Evolutionary conservation across 495 filamentous ascomycete genomes (phyloP).

Genomic region (Hypoxylon perforatum): DNA sequence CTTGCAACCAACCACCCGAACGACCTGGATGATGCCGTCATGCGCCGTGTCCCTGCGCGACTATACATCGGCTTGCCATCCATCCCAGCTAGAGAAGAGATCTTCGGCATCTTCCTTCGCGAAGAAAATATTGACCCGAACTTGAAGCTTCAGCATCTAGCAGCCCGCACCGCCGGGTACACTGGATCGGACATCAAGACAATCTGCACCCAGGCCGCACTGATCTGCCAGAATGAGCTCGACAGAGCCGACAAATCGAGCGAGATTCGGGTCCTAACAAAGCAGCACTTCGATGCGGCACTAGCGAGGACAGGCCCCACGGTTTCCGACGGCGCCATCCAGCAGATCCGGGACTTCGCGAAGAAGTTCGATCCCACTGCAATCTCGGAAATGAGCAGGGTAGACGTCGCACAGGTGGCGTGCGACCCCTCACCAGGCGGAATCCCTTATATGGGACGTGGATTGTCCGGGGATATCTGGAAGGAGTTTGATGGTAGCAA

Average conservation of each 20-base stretch:
- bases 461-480: too few relatives aligned
- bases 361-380: neutral
- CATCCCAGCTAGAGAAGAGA: slow-evolving; percentile 10
- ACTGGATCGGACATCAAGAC: slow-evolving; percentile 40
- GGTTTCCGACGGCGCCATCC: neutral
- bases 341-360: neutral
- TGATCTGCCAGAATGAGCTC: slow-evolving; percentile 20
- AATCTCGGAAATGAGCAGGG: neutral
- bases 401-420: too few relatives aligned
- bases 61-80: slow-evolving; percentile 33
- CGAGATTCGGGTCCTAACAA: neutral
- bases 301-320: neutral
- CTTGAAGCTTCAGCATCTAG: slow-evolving; percentile 10
- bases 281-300: neutral
- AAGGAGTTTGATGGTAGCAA: too few relatives aligned
- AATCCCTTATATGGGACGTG: too few relatives aligned
- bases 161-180: slow-evolving; percentile 15
- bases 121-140: slow-evolving; percentile 16
- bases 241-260: neutral
- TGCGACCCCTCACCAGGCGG: too few relatives aligned
- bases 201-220: slow-evolving; percentile 31
- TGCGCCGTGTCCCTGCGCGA: slow-evolving; percentile 25
- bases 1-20: slow-evolving; percentile 38
- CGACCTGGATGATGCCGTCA: slow-evolving; percentile 33
- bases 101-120: slow-evolving; percentile 31